Evolutionary conservation across 2,329 filamentous ascomycete genomes (phyloP).

Genomic region (Phyllosticta citriasiana): DNA sequence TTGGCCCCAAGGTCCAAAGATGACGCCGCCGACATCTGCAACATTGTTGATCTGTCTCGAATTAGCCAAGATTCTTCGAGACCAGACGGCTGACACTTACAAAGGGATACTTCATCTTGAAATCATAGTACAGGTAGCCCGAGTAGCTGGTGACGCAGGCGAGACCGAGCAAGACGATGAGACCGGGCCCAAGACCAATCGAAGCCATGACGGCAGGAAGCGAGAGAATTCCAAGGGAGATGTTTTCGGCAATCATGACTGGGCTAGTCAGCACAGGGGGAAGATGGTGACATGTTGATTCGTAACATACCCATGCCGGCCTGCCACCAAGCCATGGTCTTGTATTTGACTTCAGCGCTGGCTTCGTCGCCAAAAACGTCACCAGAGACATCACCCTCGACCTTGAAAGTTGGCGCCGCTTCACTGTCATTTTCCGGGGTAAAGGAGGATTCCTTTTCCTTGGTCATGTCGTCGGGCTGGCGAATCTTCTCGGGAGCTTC

Average conservation of each 20-base stretch:
- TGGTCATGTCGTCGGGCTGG: not conserved
- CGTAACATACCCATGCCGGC: slow-evolving; percentile 15
- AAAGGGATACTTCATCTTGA: slow-evolving; percentile 48
- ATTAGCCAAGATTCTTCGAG: slow-evolving; percentile 51
- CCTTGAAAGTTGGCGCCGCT: not conserved
- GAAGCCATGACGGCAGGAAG: slow-evolving; percentile 37
- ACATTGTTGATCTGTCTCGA: slow-evolving; percentile 43
- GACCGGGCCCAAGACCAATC: slow-evolving; percentile 37
- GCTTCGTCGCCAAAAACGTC: slow-evolving; percentile 21
- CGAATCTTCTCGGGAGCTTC: not conserved
- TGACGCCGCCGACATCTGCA: slow-evolving; percentile 56
- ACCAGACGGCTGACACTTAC: slow-evolving; percentile 31
- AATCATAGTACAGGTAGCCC: slow-evolving; percentile 51
- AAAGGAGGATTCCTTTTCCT: not conserved
- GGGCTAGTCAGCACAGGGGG: slow-evolving; percentile 21
- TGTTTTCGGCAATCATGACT: slow-evolving; percentile 48
- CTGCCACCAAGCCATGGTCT: slow-evolving; percentile 37
- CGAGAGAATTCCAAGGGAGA: slow-evolving; percentile 41
- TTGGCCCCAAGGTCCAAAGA: slow-evolving; percentile 44
- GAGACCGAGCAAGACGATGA: slow-evolving; percentile 37
- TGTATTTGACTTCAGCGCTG: slow-evolving; percentile 39
- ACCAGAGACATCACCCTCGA: not conserved
- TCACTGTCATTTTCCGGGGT: not conserved
- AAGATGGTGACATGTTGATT: not conserved
- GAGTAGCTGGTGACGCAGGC: slow-evolving; percentile 53